Conservation (phyloP, 176 grass and related monocot genomes). For the Triticum timopheevii region DNA sequence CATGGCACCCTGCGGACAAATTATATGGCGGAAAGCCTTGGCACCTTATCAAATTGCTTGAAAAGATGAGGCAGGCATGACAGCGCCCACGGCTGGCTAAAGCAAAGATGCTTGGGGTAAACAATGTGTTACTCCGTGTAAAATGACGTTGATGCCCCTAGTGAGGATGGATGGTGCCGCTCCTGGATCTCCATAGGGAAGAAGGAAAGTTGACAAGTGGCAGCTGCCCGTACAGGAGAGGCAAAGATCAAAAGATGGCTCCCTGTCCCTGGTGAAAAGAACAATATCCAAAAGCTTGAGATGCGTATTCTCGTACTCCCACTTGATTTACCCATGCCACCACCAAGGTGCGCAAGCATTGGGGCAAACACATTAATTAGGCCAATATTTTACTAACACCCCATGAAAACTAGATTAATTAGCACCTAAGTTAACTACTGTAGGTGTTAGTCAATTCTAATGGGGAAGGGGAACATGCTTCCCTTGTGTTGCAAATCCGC, state of each 20-base stretch:
- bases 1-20: neutral
- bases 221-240: slow-evolving; percentile 21
- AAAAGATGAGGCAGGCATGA: slow-evolving; percentile 35
- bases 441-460: neutral
- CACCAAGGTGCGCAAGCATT: neutral
- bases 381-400: neutral
- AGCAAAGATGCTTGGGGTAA: slow-evolving; percentile 13
- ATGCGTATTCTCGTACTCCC: slow-evolving; percentile 55
- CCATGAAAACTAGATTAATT: neutral
- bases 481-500: slow-evolving; percentile 3
- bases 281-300: slow-evolving; percentile 55
- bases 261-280: slow-evolving; percentile 15
- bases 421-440: neutral
- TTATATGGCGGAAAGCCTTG: neutral
- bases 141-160: neutral
- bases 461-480: neutral
- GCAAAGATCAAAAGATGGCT: slow-evolving; percentile 24
- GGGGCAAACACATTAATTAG: slow-evolving; percentile 10
- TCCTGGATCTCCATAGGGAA: neutral
- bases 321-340: slow-evolving; percentile 22
- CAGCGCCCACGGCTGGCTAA: neutral
- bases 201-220: slow-evolving; percentile 29
- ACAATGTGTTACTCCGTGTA: neutral
- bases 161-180: neutral
- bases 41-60: slow-evolving; percentile 29